Evolutionary conservation across 495 filamentous ascomycete genomes (phyloP), one percentile per base, ranked within the genome.

Genomic region (Thermothielavioides terrestris): DNA sequence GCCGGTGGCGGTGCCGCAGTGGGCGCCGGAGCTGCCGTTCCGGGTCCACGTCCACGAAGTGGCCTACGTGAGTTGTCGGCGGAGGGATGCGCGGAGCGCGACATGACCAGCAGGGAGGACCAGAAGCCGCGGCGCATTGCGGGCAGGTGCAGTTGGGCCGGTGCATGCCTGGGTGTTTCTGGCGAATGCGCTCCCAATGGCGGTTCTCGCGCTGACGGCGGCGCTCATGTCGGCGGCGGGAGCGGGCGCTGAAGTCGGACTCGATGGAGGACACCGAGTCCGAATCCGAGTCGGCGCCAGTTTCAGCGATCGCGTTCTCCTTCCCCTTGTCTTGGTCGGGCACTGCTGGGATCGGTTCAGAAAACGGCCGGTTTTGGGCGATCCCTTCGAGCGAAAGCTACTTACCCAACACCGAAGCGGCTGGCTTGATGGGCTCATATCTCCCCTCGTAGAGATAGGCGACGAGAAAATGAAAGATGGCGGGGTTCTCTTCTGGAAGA

Each of bases 401-500:
- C 61, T 44, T 55, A 70, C 68, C 38, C 0, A 73, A 63, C 0
- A 64, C 69, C 4, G 60, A 60, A 5, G 70, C 56, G 10, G 60
- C 50, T 4, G 69, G 56, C 54, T 62, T 68, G 42, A 71, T 69
- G 31, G 73, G 70, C 21, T 68, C 64, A 42, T 69, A 76, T 53
- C 62, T 68, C 14, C 60, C 68, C 54, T 75, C 72, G 54, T 77
- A 75, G 20, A 77, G 56, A 41, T 65, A 76, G 25, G 72, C 69
- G 9, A 77, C 45, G n/a, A 77, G 54, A 37, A 74, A 71, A 26
- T 72, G 70, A 41, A 76, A 74, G 38, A 71, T 74, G 28, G 60
- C 64, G 1, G 74, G 70, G 44, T 73, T 62, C 49, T 77, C 74
- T 36, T 76, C 74, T 2, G 67, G 69, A 1, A 77, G 52, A 31